Base-by-base conservation (phyloP, 2,329 filamentous ascomycete species). In the Botrytis paeoniae region DNA sequence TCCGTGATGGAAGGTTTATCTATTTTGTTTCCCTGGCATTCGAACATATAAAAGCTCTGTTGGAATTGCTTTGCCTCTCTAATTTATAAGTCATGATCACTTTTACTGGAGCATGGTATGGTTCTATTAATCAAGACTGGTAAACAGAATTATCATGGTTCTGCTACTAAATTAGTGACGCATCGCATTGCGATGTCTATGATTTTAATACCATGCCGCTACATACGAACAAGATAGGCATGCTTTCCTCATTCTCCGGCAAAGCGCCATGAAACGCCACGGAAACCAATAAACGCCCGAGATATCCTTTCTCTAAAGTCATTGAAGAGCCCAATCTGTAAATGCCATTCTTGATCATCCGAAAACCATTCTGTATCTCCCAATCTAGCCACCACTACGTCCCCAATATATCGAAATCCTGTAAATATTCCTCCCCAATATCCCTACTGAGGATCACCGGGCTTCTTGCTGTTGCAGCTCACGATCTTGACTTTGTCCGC, bases 401-500 rank as follows among this genome's bases (percentile, higher is more conserved):
- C 39, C 25, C 20, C 29, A 57, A 14, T 32, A 43, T 41, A 12
- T 41, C 18, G 18, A 37, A 54, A 10, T 29, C 20, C n/a, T 37
- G 18, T 57, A 29, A 32, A 41, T 16, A 18, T 6, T 57, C 18
- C 3, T 69, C 35, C 43, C 20, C 6, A 20, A 57, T 39, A 25
- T 69, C 39, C n/a, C n/a, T 69, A 79, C 79, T 84, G 85, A 37
- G 80, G 78, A 81, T 91, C 89, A 16, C 89, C 89, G 69, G 89
- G 89, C 75, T 89, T 88, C 87, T 98, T 98, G 78, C 95, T 95
- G 81, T 97, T 97, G 84, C 95, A 98, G 84, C 93, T 97, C 68
- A 99, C 96, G 78, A 99, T 99, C 90, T 98, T 98, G 83, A 99
- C 93, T 82, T 94, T 95, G 81, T 98, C 95, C 32, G 95, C 94